Conservation (phyloP, 441 rosid species). For the Francoa sonchifolia region DNA sequence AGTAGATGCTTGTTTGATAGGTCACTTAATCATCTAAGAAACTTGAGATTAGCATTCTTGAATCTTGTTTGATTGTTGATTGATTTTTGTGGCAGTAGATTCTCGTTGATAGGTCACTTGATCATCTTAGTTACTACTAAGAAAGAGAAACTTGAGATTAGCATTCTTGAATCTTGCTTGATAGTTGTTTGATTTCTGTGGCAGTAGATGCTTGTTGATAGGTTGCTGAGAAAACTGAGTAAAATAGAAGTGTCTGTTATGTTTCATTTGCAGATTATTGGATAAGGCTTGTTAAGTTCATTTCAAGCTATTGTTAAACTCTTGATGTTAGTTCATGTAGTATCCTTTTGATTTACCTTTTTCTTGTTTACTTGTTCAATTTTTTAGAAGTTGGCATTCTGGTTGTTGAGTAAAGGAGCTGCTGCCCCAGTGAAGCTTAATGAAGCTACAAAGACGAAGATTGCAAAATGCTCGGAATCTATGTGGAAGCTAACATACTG, state of each 20-base stretch:
- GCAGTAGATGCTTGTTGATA: too few species aligned
- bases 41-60: background rate
- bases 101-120: too few species aligned
- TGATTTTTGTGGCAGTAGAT: too few species aligned
- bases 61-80: too few species aligned
- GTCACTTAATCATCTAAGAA: too few species aligned
- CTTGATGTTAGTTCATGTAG: conserved; percentile 3
- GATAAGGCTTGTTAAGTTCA: too few species aligned
- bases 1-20: too few species aligned
- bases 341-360: background rate
- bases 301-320: background rate
- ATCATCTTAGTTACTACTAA: too few species aligned
- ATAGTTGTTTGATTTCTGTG: too few species aligned
- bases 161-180: background rate
- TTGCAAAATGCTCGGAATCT: conserved; percentile 75
- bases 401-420: conserved; percentile 36
- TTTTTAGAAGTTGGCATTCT: conserved; percentile 46
- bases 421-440: conserved; percentile 32
- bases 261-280: too few species aligned
- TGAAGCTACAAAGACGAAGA: conserved; percentile 33
- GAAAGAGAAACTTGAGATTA: too few species aligned
- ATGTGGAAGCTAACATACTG: conserved; percentile 79
- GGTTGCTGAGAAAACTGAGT: background rate
- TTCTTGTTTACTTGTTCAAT: conserved; percentile 2
- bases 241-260: too few species aligned